Percentiles rank a stretch among this genome's conserved stretches.
These are phyloP conservation scores for Citrus maxima DNA, from an alignment of 345 rosid species.

Conservation along the genomic window DNA sequence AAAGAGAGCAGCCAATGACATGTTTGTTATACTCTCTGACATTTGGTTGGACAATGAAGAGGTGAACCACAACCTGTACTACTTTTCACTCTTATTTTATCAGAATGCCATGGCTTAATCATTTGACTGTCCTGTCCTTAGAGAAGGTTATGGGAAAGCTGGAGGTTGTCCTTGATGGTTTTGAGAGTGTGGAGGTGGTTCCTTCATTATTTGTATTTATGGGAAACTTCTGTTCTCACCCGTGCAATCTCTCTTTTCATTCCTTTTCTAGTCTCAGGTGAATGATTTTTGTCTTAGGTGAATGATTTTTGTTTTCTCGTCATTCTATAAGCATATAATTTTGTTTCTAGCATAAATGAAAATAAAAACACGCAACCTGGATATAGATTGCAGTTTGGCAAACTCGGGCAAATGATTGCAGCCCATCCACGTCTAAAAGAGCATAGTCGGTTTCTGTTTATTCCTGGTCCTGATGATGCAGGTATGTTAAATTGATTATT, in stretches of 20 bases:
- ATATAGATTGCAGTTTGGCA: constrained; percentile 65
- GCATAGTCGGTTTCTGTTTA: constrained; percentile 75
- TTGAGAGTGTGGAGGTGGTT: constrained; percentile 69
- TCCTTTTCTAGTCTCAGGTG: constrained; percentile 82
- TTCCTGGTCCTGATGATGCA: constrained; percentile 93
- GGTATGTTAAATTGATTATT: constrained; percentile 38
- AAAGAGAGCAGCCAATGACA: constrained; percentile 64
- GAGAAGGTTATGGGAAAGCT: constrained; percentile 82
- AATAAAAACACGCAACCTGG: constrained; percentile 1
- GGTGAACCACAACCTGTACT: constrained; percentile 40
- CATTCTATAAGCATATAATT: neutral
- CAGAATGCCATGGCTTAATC: constrained; percentile 32
- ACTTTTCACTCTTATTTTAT: constrained; percentile 5
- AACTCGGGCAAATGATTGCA: constrained; percentile 75
- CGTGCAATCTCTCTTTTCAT: constrained; percentile 76
- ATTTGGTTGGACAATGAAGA: constrained; percentile 87
- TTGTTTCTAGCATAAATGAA: neutral
- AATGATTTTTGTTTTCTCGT: constrained; percentile 12
- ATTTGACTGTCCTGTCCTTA: constrained; percentile 34
- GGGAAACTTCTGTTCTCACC: constrained; percentile 86
- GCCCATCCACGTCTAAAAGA: constrained; percentile 75
- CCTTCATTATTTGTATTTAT: constrained; percentile 94
- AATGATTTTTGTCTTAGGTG: constrained; percentile 59
- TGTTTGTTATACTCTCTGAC: constrained; percentile 90
- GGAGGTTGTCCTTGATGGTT: constrained; percentile 71